Evolutionary conservation across 805 yeast genomes (phyloP).

Genomic region (Teunomyces funiuensis): DNA sequence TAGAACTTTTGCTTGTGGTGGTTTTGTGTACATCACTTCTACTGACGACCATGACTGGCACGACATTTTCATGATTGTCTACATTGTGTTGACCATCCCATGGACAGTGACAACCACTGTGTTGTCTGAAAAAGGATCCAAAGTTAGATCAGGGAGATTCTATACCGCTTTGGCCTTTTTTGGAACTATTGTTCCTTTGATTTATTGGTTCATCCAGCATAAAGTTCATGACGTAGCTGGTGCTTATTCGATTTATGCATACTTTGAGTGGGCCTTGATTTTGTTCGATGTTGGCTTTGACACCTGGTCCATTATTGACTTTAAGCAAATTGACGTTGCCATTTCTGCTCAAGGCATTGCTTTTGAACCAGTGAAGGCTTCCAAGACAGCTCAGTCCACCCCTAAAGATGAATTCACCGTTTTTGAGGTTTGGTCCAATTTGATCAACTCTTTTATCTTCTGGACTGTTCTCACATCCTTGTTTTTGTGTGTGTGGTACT

Average conservation of each 20-base stretch:
- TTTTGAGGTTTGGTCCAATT: conserved; percentile 42
- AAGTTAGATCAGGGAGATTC: conserved; percentile 50
- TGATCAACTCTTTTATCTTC: conserved; percentile 69
- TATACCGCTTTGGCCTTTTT: conserved; percentile 64
- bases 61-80: conserved; percentile 91
- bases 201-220: conserved; percentile 90
- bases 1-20: conserved; percentile 96
- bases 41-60: conserved; percentile 97
- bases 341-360: conserved; percentile 28
- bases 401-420: conserved; percentile 29
- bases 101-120: conserved; percentile 72
- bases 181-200: conserved; percentile 71
- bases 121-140: conserved; percentile 46
- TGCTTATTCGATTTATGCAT: conserved; percentile 94
- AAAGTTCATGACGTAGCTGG: conserved; percentile 85
- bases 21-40: conserved; percentile 97
- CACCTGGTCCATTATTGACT: conserved; percentile 72
- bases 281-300: conserved; percentile 84
- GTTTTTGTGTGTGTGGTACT: conserved; percentile 89
- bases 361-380: conserved; percentile 10
- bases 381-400: not conserved
- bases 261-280: conserved; percentile 90
- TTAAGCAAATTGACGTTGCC: conserved; percentile 56
- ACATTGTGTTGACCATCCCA: conserved; percentile 85
- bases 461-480: conserved; percentile 85